A percentile compares a stretch with the other conserved stretches of the same genome.
These are phyloP conservation scores for Solanum medicagineum DNA, from an alignment of 257 asterid species.

Conservation along the genomic window DNA sequence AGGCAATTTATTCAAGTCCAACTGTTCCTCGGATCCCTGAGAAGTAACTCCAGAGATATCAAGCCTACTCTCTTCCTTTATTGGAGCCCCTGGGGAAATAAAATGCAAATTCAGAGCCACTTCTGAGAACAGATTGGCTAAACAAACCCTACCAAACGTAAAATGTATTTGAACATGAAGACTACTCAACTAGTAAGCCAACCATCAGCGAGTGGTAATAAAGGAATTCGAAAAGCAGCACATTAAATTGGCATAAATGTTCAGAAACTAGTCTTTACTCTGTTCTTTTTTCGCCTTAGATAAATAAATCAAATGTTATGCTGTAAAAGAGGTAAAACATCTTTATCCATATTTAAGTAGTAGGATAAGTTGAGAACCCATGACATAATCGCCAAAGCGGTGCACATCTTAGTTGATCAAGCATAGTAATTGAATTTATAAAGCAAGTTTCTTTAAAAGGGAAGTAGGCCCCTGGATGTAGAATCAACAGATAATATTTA, in stretches of 20 bases:
- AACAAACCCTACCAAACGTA: not conserved
- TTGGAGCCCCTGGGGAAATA: conserved; percentile 2
- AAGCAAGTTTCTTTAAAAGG: not conserved
- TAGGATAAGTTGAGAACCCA: not conserved
- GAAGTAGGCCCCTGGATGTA: not conserved
- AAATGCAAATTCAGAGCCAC: not conserved
- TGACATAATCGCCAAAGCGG: not conserved
- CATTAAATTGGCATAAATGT: not conserved
- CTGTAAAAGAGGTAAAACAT: not conserved
- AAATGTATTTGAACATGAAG: not conserved
- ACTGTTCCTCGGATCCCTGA: conserved; percentile 10
- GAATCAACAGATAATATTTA: not conserved
- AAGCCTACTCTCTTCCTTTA: conserved; percentile 9
- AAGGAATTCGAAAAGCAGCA: not conserved
- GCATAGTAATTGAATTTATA: not conserved
- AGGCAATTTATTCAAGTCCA: conserved; percentile 6
- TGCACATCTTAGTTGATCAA: not conserved
- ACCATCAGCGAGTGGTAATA: not conserved
- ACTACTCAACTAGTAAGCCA: not conserved
- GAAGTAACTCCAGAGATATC: conserved; percentile 23
- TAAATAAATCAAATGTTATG: not conserved
- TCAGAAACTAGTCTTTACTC: not conserved
- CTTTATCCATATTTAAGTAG: not conserved
- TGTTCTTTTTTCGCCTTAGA: not conserved
- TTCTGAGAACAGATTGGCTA: not conserved